These are phyloP conservation scores for Pythium dissimile DNA, from an alignment of 352 stramenopile genomes.

Conservation along the genomic window DNA sequence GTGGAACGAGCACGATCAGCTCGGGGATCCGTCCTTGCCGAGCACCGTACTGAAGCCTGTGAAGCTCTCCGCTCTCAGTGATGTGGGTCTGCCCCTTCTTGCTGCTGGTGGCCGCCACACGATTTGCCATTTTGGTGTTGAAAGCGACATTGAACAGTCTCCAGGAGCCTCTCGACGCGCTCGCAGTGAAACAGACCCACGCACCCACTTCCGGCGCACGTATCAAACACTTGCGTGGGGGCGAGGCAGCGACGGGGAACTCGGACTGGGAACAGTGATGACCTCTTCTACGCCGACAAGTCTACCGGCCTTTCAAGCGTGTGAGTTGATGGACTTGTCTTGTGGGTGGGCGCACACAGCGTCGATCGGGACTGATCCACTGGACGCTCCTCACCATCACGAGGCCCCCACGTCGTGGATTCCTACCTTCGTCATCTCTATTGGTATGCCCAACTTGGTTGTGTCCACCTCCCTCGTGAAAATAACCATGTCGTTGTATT, in stretches of 20 bases:
- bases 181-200: slow-evolving; percentile 20
- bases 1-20: slow-evolving; percentile 42
- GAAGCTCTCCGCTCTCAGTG: slow-evolving; percentile 18
- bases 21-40: slow-evolving; percentile 15
- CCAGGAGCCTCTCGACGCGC: slow-evolving; percentile 1
- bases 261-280: slow-evolving; percentile 27
- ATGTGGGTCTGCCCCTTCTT: slow-evolving; percentile 24
- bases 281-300: slow-evolving; percentile 8
- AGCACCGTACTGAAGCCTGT: slow-evolving; percentile 19
- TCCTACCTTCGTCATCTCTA: slow-evolving; percentile 4
- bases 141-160: slow-evolving; percentile 5
- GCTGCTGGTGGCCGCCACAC: slow-evolving; percentile 37
- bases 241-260: slow-evolving; percentile 36
- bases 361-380: slow-evolving; percentile 17
- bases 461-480: too few species aligned
- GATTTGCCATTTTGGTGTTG: slow-evolving; percentile 23
- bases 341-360: slow-evolving; percentile 34
- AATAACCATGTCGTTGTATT: neutral
- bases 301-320: slow-evolving; percentile 15
- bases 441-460: slow-evolving; percentile 5
- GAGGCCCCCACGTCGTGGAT: slow-evolving; percentile 5
- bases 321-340: slow-evolving; percentile 17
- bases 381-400: slow-evolving; percentile 5
- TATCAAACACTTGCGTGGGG: slow-evolving; percentile 33
- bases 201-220: slow-evolving; percentile 6